These are phyloP conservation scores for Suillus tomentosus DNA, from an alignment of 768 basidiomycete genomes.

Conservation along the genomic window DNA sequence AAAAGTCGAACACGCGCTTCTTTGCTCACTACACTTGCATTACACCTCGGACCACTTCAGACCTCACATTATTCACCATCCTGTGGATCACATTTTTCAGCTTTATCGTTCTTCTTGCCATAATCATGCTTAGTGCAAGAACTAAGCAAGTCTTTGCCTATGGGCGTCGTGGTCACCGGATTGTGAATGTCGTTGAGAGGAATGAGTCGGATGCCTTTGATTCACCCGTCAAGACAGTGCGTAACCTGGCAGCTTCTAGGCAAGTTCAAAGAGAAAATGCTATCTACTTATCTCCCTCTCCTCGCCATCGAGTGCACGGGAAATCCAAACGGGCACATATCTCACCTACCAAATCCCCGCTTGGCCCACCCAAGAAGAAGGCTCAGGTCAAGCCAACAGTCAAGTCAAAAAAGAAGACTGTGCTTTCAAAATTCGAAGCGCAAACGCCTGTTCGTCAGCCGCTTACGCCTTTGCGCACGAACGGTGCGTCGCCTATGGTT, in stretches of 20 bases:
- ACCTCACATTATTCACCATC: background rate
- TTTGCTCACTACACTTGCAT: background rate
- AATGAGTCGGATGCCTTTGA: constrained; percentile 18
- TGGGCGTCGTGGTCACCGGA: constrained; percentile 61
- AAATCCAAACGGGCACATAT: constrained; percentile 17
- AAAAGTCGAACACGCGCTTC: constrained; percentile 6
- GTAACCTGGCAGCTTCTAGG: background rate
- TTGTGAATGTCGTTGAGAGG: constrained; percentile 47
- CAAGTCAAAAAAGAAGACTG: constrained; percentile 18
- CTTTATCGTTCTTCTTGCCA: background rate
- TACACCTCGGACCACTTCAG: background rate
- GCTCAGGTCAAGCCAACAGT: constrained; percentile 23
- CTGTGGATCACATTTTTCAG: background rate
- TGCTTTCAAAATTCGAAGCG: constrained; percentile 18
- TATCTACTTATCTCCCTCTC: constrained; percentile 26
- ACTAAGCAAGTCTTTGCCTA: constrained; percentile 70
- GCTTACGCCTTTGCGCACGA: constrained; percentile 37
- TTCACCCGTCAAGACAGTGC: constrained; percentile 8
- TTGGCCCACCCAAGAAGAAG: constrained; percentile 33
- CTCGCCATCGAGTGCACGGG: constrained; percentile 12
- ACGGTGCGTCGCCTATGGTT: constrained; percentile 39
- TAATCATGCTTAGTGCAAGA: constrained; percentile 55
- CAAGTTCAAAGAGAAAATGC: constrained; percentile 26
- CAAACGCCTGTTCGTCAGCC: constrained; percentile 37
- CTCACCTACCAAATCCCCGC: constrained; percentile 24